phyloP scores from a whole-genome alignment of 1,139 yeast genomes.

The Suhomyces chickasaworum region DNA sequence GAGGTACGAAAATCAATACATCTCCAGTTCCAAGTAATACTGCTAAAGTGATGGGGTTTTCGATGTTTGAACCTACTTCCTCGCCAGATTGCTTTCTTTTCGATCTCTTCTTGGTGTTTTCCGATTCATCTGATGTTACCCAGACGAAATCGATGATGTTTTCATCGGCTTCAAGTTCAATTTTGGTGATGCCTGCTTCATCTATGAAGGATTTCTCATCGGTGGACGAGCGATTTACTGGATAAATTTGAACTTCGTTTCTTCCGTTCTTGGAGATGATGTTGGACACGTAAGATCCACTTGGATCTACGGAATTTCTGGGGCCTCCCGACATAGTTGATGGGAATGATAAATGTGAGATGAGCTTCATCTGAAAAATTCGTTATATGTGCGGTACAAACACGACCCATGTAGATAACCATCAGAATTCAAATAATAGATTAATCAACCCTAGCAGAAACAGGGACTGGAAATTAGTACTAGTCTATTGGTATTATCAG shows the following conservation, averaged over 20 bases:
- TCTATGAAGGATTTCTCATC: neutral
- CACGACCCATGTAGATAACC: neutral
- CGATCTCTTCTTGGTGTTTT: constrained; percentile 16
- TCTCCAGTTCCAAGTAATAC: constrained; percentile 42
- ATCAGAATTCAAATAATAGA: too few species aligned
- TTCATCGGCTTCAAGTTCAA: constrained; percentile 28
- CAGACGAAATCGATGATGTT: constrained; percentile 29
- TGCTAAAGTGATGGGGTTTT: constrained; percentile 23
- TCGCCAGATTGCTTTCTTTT: constrained; percentile 19
- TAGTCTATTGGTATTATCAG: too few species aligned
- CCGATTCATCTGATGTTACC: constrained; percentile 17
- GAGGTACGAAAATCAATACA: constrained; percentile 45
- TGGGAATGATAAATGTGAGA: neutral
- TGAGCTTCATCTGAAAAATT: constrained; percentile 7
- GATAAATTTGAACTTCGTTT: constrained; percentile 39
- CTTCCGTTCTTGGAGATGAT: constrained; percentile 35
- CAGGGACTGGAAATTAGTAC: too few species aligned
- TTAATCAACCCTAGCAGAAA: too few species aligned
- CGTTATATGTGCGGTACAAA: neutral
- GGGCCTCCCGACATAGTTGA: constrained; percentile 6
- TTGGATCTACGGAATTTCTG: constrained; percentile 22
- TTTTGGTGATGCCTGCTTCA: constrained; percentile 12
- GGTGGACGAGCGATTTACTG: constrained; percentile 15
- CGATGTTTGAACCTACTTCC: constrained; percentile 4
- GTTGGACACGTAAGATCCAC: constrained; percentile 31